phyloP scores from a whole-genome alignment of 2,329 filamentous ascomycete genomes.

The Zymoseptoria crescenta region DNA sequence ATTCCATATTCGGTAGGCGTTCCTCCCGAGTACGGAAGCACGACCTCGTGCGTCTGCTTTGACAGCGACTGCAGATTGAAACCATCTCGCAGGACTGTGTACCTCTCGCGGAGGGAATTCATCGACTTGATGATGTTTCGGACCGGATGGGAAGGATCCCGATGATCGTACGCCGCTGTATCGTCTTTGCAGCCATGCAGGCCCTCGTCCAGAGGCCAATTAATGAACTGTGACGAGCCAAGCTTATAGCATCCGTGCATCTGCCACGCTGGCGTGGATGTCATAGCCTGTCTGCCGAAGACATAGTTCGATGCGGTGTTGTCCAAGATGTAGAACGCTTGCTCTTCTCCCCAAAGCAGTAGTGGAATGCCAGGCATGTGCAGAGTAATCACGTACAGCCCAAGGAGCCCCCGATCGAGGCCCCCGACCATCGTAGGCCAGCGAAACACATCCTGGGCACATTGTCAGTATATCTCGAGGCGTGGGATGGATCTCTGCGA shows the following conservation, averaged over 20 bases:
- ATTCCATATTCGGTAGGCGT: conserved; percentile 48
- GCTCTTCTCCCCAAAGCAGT: conserved; percentile 55
- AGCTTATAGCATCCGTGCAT: conserved; percentile 53
- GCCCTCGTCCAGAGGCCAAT: conserved; percentile 47
- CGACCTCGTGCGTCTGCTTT: conserved; percentile 43
- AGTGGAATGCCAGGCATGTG: conserved; percentile 51
- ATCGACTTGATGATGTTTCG: conserved; percentile 52
- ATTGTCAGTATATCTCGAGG: neutral
- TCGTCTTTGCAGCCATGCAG: conserved; percentile 48
- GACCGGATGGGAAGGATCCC: conserved; percentile 52
- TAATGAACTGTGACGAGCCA: conserved; percentile 46
- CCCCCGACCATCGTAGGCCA: conserved; percentile 52
- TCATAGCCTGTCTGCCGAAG: conserved; percentile 54
- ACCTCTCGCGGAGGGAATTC: conserved; percentile 50
- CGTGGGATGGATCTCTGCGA: neutral
- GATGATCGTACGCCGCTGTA: conserved; percentile 49
- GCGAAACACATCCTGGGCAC: conserved; percentile 43
- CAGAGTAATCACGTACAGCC: conserved; percentile 49
- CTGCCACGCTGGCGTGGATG: conserved; percentile 51
- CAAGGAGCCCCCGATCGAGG: conserved; percentile 47
- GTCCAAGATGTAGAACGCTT: conserved; percentile 54
- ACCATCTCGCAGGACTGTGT: conserved; percentile 50
- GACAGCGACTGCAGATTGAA: conserved; percentile 47
- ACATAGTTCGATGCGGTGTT: conserved; percentile 56
- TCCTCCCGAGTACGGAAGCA: conserved; percentile 42